These are phyloP conservation scores for Quercus tomentella DNA, from an alignment of 331 rosid genomes.

Conservation along the genomic window DNA sequence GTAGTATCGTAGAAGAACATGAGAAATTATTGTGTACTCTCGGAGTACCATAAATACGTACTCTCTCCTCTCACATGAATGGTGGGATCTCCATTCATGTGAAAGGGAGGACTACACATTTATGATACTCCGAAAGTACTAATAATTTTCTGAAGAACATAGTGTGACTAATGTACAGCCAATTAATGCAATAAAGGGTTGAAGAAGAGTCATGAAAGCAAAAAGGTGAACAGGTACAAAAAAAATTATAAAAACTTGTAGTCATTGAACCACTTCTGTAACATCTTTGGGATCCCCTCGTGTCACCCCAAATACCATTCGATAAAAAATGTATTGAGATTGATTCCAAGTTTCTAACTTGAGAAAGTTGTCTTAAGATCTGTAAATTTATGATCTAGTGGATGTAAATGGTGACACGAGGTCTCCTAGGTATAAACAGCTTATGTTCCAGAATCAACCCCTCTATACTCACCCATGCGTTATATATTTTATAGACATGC, in stretches of 20 bases:
- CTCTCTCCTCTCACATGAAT: too few relatives aligned
- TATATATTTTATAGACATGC: not conserved
- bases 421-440: constrained; percentile 9
- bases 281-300: not conserved
- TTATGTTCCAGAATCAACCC: constrained; percentile 32
- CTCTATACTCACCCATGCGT: constrained; percentile 40
- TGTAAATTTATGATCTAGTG: constrained; percentile 32
- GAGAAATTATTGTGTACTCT: too few relatives aligned
- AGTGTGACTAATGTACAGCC: not conserved
- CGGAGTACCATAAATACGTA: too few relatives aligned
- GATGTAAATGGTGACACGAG: constrained; percentile 27
- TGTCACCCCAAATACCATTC: constrained; percentile 8
- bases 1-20: not conserved
- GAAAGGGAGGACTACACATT: too few relatives aligned
- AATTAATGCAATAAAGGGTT: not conserved
- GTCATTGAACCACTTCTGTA: not conserved
- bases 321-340: constrained; percentile 15
- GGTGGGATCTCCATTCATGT: too few relatives aligned
- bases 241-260: not conserved
- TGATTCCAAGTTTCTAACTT: constrained; percentile 1
- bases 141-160: too few relatives aligned
- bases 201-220: not conserved
- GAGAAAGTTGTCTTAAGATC: constrained; percentile 34
- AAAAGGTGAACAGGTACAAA: not conserved
- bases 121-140: too few relatives aligned